Evolutionary conservation across 2,329 filamentous ascomycete species (phyloP).

Genomic region (Penicillium aurantiogriseum): DNA sequence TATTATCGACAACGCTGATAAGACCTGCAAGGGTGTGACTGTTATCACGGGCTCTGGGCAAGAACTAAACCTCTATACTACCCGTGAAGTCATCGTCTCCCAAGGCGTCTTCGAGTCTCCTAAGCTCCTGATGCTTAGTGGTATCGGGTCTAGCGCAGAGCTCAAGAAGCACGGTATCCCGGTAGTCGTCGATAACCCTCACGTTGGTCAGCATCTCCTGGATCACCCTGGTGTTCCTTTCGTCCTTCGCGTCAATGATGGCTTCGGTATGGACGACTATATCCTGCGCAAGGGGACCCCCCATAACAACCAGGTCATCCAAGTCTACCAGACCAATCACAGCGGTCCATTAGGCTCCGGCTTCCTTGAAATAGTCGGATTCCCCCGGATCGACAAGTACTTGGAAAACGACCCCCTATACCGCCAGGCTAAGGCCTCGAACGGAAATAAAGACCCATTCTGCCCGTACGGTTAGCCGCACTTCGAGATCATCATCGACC

Average conservation of each 20-base stretch:
- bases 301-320: conserved; percentile 33
- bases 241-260: conserved; percentile 46
- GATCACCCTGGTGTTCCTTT: conserved; percentile 46
- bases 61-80: conserved; percentile 50
- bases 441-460: conserved; percentile 53
- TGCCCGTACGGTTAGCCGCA: conserved; percentile 58
- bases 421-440: conserved; percentile 41
- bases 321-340: conserved; percentile 41
- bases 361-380: conserved; percentile 54
- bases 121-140: conserved; percentile 52
- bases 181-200: conserved; percentile 33
- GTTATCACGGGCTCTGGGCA: conserved; percentile 44
- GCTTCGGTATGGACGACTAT: conserved; percentile 41
- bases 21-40: conserved; percentile 48
- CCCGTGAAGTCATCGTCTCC: conserved; percentile 49
- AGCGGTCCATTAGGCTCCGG: conserved; percentile 44
- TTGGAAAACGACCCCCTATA: conserved; percentile 53
- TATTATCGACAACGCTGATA: conserved; percentile 48
- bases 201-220: conserved; percentile 34
- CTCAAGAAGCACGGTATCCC: conserved; percentile 35
- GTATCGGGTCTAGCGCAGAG: conserved; percentile 45
- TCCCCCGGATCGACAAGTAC: conserved; percentile 58
- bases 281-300: conserved; percentile 37
- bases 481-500: conserved; percentile 44
- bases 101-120: conserved; percentile 54